A percentile compares a stretch with the other conserved stretches of the same genome.
These are phyloP conservation scores for Cyclostephanos tholiformis DNA, from an alignment of 108 stramenopile species.

Conservation along the genomic window DNA sequence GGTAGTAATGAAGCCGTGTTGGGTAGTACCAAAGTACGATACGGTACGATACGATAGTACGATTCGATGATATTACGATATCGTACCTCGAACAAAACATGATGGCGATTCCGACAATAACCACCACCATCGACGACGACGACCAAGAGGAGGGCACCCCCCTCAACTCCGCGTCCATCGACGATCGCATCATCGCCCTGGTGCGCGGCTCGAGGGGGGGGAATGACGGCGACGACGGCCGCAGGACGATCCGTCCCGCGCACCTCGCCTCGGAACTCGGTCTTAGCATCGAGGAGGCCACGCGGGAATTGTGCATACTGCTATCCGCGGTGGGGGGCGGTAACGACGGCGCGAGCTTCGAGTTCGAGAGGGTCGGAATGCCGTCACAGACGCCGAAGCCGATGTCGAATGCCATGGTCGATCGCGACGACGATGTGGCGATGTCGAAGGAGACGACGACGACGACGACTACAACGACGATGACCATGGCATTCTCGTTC, in stretches of 20 bases:
- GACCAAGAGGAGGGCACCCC: no score
- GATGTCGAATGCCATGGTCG: background rate
- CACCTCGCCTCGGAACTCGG: constrained; percentile 69
- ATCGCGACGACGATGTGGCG: background rate
- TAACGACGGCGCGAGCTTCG: constrained; percentile 69
- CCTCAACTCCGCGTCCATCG: no score
- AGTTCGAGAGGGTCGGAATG: constrained; percentile 56
- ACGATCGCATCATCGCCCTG: no score
- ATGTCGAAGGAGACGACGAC: background rate
- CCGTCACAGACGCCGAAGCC: constrained; percentile 3
- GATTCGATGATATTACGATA: no score
- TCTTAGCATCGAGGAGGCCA: constrained; percentile 76
- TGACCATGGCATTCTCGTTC: constrained; percentile 82
- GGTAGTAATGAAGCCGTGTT: no score
- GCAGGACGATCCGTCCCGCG: constrained; percentile 65
- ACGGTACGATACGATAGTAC: no score
- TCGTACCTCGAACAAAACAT: no score
- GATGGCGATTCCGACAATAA: no score
- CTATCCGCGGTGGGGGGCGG: constrained; percentile 73
- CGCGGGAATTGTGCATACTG: constrained; percentile 76
- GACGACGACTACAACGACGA: constrained; percentile 12
- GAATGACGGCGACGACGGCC: background rate
- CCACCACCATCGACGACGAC: no score
- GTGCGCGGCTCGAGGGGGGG: no score
- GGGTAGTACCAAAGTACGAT: no score